Conservation (phyloP, 257 asterid species). For the Solanum verrucosum region DNA sequence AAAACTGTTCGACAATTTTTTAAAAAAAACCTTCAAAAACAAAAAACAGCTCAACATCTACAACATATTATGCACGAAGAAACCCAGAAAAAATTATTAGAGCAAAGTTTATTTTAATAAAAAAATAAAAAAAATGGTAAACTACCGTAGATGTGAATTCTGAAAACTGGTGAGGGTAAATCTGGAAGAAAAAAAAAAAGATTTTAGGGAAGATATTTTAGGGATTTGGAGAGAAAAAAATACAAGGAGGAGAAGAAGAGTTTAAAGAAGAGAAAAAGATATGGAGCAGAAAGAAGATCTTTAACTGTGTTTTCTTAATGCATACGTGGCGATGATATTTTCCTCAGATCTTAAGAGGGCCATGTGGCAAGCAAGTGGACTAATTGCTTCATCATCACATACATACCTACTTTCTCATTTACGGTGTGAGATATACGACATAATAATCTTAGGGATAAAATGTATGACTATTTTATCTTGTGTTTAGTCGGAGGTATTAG, state of each 20-base stretch:
- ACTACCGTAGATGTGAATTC: not conserved
- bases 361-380: slow-evolving; percentile 1
- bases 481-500: no score
- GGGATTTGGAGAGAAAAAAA: slow-evolving; percentile 14
- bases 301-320: slow-evolving; percentile 53
- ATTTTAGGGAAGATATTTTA: slow-evolving; percentile 8
- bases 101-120: not conserved
- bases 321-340: slow-evolving; percentile 58
- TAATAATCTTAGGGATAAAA: no score
- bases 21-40: not conserved
- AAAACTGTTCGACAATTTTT: not conserved
- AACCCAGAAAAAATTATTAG: not conserved
- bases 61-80: not conserved
- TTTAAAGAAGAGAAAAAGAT: not conserved
- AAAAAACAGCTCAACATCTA: not conserved
- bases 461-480: no score
- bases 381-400: not conserved
- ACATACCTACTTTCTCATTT: no score
- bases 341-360: slow-evolving; percentile 1
- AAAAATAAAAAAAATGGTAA: not conserved
- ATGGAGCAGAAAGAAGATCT: slow-evolving; percentile 34
- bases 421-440: no score
- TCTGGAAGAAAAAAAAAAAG: not conserved
- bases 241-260: not conserved
- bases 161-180: not conserved